Evolutionary conservation across 306 rosid species (phyloP), one percentile per base, ranked within the genome.

Genomic region (Hippophae tibetana): DNA sequence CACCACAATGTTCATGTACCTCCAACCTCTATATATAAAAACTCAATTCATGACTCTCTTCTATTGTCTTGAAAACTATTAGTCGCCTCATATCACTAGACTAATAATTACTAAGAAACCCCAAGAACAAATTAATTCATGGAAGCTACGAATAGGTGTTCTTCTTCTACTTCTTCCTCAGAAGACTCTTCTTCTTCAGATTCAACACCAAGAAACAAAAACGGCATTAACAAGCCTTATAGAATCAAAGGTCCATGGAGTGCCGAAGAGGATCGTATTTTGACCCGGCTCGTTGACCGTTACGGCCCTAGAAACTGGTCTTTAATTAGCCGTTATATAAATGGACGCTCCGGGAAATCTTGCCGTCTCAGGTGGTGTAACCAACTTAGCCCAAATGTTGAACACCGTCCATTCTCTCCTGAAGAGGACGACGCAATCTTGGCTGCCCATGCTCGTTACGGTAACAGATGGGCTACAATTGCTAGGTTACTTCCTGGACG

Each of bases 401-500:
- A 93, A 66, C 99, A 86, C 80, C 81, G 89, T 0, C 93, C 99
- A 0, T 93, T 93, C 46, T 86, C 99, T 0, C 60, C 74, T 1
- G 78, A 86, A 3, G 99, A 93, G 79, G 99, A 88, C 43, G 79
- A 84, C 2, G 60, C 94, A 48, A 93, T 93, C 52, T 48, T 86
- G 13, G 87, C 86, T 0, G 99, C 99, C 0, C 99, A 88, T 10
- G 75, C 81, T 13, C 86, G 68, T 52, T 82, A 76, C 59, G 97
- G 99, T 0, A 93, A 93, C 80, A 64, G 97, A 42, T 93, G 99
- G 99, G 97, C 99, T 69, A 84, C 97, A 74, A 93, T 93, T 60
- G 99, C 99, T 6, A 75, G 97, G 1, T 57, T 88, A 12, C 81
- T 92, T 5, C 99, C 94, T 5, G 99, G 99, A 12, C 78, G 99